Evolutionary conservation across 1,284 basidiomycete species (phyloP).

Genomic region (Phlebopus sp.): DNA sequence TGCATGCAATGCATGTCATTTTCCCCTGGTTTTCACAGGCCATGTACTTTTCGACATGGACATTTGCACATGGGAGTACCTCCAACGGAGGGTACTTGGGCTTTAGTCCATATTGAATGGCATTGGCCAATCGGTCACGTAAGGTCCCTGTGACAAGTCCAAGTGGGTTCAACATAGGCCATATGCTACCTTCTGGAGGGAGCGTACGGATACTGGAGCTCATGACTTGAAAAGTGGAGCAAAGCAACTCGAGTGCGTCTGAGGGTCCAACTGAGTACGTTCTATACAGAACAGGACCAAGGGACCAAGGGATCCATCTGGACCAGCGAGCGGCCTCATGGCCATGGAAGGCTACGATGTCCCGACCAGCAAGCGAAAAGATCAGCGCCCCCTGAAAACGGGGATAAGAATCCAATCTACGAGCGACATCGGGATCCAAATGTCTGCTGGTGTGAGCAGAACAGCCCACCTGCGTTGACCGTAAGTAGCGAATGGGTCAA

Average conservation of each 20-base stretch:
- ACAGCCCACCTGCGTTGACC: too few species aligned
- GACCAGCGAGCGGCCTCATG: too few species aligned
- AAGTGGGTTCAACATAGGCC: constrained; percentile 10
- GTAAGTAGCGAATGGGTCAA: too few species aligned
- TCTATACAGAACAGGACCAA: too few species aligned
- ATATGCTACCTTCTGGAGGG: constrained; percentile 16
- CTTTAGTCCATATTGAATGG: constrained; percentile 2
- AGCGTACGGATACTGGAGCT: constrained; percentile 14
- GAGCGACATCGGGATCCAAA: background rate
- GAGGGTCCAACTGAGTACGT: too few species aligned
- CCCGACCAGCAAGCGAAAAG: too few species aligned
- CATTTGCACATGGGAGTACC: constrained; percentile 27
- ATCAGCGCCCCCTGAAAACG: too few species aligned
- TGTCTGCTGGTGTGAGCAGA: background rate
- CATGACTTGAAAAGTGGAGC: constrained; percentile 9
- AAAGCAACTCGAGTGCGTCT: background rate
- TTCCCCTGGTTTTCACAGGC: constrained; percentile 20
- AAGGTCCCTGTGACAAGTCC: constrained; percentile 4
- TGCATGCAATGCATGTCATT: constrained; percentile 27
- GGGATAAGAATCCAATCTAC: too few species aligned
- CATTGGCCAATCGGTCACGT: constrained; percentile 4
- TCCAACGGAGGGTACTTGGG: constrained; percentile 21
- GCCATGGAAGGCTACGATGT: too few species aligned
- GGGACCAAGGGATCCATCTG: too few species aligned
- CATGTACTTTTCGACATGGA: constrained; percentile 12